Conservation (phyloP, 2,329 filamentous ascomycete genomes). For the Apiospora rasikravindrae region DNA sequence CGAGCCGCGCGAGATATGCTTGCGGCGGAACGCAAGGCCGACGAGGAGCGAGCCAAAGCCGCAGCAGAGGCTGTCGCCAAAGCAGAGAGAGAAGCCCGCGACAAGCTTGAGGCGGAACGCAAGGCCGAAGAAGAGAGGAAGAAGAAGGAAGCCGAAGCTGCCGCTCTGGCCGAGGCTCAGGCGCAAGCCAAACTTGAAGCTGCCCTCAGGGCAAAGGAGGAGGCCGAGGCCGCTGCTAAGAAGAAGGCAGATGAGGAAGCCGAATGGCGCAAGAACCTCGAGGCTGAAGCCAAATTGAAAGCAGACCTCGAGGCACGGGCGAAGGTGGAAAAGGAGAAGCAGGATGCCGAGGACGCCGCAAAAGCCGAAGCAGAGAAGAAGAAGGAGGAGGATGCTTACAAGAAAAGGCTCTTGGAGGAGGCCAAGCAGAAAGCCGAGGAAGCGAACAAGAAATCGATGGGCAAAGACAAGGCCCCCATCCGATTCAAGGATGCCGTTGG, state of each 20-base stretch:
- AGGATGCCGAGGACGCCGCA: conserved; percentile 32
- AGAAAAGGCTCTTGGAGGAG: conserved; percentile 57
- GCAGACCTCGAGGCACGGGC: conserved; percentile 47
- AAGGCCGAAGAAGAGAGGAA: conserved; percentile 36
- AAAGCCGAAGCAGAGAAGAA: conserved; percentile 55
- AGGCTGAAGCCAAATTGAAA: conserved; percentile 42
- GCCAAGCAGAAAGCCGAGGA: conserved; percentile 52
- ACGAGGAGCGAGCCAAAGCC: conserved; percentile 40
- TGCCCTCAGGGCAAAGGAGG: conserved; percentile 25
- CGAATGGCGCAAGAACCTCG: conserved; percentile 36
- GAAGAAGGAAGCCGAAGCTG: conserved; percentile 31
- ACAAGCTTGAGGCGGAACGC: conserved; percentile 39
- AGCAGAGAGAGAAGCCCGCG: conserved; percentile 41
- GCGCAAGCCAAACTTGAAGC: conserved; percentile 36
- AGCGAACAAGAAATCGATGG: conserved; percentile 50
- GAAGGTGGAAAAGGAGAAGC: conserved; percentile 48
- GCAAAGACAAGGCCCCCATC: conserved; percentile 74
- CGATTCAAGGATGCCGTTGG: conserved; percentile 92
- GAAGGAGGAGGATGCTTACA: conserved; percentile 37
- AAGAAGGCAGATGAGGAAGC: conserved; percentile 25
- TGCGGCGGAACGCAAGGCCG: conserved; percentile 44
- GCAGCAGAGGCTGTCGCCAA: conserved; percentile 42
- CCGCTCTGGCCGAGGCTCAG: conserved; percentile 38
- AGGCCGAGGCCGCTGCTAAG: conserved; percentile 37
- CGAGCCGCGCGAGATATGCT: conserved; percentile 51